Conservation (phyloP, 1,284 basidiomycete genomes). For the Anthracocystis walkeri region DNA sequence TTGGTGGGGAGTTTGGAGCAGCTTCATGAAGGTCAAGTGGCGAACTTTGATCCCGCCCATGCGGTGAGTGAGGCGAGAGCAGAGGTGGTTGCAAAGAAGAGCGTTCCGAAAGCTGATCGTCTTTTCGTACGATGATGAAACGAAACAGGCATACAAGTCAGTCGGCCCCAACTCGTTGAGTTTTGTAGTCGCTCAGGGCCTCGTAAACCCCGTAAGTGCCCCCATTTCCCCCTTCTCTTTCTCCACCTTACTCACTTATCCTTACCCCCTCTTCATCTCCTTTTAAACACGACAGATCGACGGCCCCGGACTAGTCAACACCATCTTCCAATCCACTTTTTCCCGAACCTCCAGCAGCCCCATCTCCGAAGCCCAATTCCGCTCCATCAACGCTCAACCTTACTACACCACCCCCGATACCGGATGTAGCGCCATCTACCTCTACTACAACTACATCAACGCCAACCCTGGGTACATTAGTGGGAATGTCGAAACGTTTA, state of each 20-base stretch:
- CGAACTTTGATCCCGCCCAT: slow-evolving; percentile 27
- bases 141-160: slow-evolving; percentile 15
- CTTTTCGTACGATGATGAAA: too few relatives aligned
- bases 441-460: slow-evolving; percentile 32
- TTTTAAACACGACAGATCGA: slow-evolving; percentile 12
- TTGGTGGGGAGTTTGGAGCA: slow-evolving; percentile 20
- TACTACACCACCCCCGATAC: slow-evolving; percentile 23
- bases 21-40: slow-evolving; percentile 19
- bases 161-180: slow-evolving; percentile 11
- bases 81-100: too few relatives aligned
- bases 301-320: slow-evolving; percentile 20
- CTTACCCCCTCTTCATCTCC: neutral
- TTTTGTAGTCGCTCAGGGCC: slow-evolving; percentile 19
- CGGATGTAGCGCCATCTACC: slow-evolving; percentile 18
- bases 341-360: slow-evolving; percentile 9
- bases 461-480: slow-evolving; percentile 24
- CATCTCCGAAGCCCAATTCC: slow-evolving; percentile 13
- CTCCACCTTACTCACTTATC: neutral
- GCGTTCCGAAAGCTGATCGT: too few relatives aligned
- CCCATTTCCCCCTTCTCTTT: neutral
- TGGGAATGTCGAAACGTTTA: slow-evolving; percentile 20
- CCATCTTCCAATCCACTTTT: slow-evolving; percentile 19
- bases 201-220: slow-evolving; percentile 18
- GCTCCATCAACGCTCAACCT: slow-evolving; percentile 19
- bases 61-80: slow-evolving; percentile 5